A percentile compares a stretch with the other conserved stretches of the same genome.
These are phyloP conservation scores for Cantharellus cinnabarinus DNA, from an alignment of 768 basidiomycete genomes.

Conservation along the genomic window DNA sequence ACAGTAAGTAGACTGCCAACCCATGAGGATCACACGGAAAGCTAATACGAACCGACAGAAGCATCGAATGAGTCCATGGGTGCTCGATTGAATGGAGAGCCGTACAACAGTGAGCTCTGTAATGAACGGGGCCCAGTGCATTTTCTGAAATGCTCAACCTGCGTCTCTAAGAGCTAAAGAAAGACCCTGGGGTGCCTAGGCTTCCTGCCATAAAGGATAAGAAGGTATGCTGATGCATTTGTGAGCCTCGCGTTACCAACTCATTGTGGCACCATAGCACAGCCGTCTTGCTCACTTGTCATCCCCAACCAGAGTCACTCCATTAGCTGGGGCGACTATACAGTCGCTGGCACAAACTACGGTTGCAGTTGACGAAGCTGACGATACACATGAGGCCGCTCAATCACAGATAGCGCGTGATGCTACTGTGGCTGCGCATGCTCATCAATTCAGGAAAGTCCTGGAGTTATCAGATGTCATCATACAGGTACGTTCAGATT, in stretches of 20 bases:
- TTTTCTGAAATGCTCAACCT: too few species aligned
- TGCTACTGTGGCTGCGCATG: constrained; percentile 18
- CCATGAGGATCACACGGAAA: not conserved
- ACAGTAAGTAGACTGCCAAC: not conserved
- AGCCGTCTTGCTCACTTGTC: not conserved
- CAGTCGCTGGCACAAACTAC: constrained; percentile 40
- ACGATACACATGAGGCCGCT: constrained; percentile 1
- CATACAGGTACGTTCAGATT: constrained; percentile 26
- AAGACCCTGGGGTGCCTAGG: constrained; percentile 75
- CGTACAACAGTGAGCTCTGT: not conserved
- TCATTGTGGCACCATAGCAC: not conserved
- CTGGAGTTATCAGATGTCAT: constrained; percentile 86
- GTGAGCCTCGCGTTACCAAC: not conserved
- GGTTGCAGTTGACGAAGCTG: constrained; percentile 11
- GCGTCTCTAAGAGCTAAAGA: constrained; percentile 46
- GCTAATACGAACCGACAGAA: not conserved
- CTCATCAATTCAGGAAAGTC: constrained; percentile 32
- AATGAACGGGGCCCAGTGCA: not conserved
- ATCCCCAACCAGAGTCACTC: not conserved
- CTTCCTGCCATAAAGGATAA: constrained; percentile 33
- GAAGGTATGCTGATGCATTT: constrained; percentile 13
- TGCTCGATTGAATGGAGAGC: not conserved
- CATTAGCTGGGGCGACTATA: constrained; percentile 26
- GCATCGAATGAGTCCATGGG: not conserved
- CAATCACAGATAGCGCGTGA: constrained; percentile 14